Evolutionary conservation across 2,329 filamentous ascomycete genomes (phyloP).

Genomic region (Aspergillus quadricinctus): DNA sequence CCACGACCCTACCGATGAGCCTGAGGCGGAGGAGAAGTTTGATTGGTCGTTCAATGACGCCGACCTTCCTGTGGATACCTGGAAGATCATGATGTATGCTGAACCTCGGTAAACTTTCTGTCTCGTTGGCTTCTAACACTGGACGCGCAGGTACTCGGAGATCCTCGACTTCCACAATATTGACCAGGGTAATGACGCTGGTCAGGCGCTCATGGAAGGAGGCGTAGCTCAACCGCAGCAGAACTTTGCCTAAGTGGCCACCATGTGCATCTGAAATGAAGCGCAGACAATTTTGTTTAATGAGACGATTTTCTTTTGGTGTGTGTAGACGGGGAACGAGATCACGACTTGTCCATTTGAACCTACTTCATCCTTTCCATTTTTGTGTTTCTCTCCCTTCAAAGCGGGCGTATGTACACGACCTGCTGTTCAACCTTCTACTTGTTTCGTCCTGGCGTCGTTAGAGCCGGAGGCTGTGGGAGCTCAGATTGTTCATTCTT

Average conservation of each 20-base stretch:
- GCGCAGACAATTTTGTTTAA: slow-evolving; percentile 13
- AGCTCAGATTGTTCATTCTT: neutral
- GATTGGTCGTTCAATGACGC: slow-evolving; percentile 99
- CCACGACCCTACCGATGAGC: slow-evolving; percentile 96
- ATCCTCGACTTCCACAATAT: slow-evolving; percentile 98
- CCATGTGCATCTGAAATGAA: slow-evolving; percentile 4
- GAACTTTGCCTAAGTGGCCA: slow-evolving; percentile 20
- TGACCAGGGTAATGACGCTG: slow-evolving; percentile 48
- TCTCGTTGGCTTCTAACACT: neutral
- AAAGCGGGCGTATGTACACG: slow-evolving; percentile 11
- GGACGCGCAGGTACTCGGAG: slow-evolving; percentile 76
- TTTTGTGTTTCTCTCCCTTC: slow-evolving; percentile 14
- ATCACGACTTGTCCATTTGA: slow-evolving; percentile 17
- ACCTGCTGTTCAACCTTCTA: slow-evolving; percentile 5
- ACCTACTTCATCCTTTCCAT: slow-evolving; percentile 12
- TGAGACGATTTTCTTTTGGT: slow-evolving; percentile 14
- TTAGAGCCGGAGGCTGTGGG: slow-evolving; percentile 14
- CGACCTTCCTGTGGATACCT: slow-evolving; percentile 95
- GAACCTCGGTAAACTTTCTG: neutral
- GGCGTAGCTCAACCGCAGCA: slow-evolving; percentile 21
- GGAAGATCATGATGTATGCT: slow-evolving; percentile 99
- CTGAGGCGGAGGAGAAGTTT: slow-evolving; percentile 92
- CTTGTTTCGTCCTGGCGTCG: slow-evolving; percentile 8
- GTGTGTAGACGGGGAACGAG: slow-evolving; percentile 18
- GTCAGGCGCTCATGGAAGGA: slow-evolving; percentile 26